Conservation (phyloP, 2,329 filamentous ascomycete species). For the Aspergillus japonicus region DNA sequence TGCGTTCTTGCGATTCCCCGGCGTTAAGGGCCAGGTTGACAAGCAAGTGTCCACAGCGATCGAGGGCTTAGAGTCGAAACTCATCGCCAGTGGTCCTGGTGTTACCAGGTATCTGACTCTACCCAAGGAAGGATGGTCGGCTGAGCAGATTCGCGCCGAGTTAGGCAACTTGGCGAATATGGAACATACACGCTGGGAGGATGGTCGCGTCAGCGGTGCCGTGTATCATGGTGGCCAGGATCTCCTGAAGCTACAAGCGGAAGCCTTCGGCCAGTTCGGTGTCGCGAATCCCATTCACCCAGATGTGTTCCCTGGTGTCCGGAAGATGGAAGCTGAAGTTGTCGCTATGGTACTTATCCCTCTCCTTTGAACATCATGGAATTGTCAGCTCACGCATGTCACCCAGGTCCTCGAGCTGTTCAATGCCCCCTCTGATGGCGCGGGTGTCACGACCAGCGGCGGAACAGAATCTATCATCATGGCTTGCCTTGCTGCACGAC, state of each 20-base stretch:
- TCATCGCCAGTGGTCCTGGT: constrained; percentile 70
- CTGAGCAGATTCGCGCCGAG: constrained; percentile 76
- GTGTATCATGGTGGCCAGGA: constrained; percentile 92
- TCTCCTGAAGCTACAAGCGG: constrained; percentile 78
- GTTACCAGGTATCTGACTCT: constrained; percentile 72
- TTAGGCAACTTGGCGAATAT: constrained; percentile 75
- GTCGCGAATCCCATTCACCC: constrained; percentile 97
- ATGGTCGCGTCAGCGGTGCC: constrained; percentile 88
- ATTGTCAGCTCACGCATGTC: constrained; percentile 9
- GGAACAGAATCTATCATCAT: constrained; percentile 97
- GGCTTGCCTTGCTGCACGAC: constrained; percentile 85
- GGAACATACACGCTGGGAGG: constrained; percentile 96
- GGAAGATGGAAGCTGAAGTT: constrained; percentile 99
- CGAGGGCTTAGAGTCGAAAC: constrained; percentile 76
- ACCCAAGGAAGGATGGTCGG: constrained; percentile 78
- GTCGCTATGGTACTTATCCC: constrained; percentile 78
- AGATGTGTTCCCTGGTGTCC: constrained; percentile 94
- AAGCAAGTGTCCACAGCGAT: constrained; percentile 79
- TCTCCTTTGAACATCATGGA: not conserved
- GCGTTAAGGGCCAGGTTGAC: constrained; percentile 81
- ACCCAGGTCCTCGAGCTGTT: constrained; percentile 71
- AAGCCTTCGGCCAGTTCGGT: constrained; percentile 91
- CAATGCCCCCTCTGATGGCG: constrained; percentile 80
- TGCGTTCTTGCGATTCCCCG: constrained; percentile 80
- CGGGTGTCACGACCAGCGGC: constrained; percentile 85